phyloP scores from a whole-genome alignment of 2,329 filamentous ascomycete genomes.

The Fusarium sp. region DNA sequence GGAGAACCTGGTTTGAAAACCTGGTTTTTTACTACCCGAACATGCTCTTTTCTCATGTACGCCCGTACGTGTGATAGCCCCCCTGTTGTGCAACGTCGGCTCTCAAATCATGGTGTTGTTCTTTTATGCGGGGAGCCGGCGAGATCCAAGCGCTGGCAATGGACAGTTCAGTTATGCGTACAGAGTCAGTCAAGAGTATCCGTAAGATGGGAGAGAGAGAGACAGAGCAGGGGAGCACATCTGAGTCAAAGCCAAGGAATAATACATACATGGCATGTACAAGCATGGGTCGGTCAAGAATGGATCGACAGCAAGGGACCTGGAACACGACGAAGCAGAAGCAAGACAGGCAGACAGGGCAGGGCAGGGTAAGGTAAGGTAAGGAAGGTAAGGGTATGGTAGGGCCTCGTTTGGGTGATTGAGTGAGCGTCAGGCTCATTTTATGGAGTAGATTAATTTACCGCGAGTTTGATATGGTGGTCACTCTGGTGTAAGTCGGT shows the following conservation, averaged over 20 bases:
- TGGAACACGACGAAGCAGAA: constrained; percentile 25
- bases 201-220: not conserved
- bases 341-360: constrained; percentile 26
- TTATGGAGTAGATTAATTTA: constrained; percentile 33
- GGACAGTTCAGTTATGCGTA: not conserved
- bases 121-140: constrained; percentile 35
- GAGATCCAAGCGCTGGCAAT: constrained; percentile 31
- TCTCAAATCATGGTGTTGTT: constrained; percentile 24
- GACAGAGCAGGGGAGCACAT: constrained; percentile 19
- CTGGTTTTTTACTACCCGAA: constrained; percentile 17
- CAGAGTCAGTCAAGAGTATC: constrained; percentile 3
- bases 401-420: constrained; percentile 34
- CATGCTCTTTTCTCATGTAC: constrained; percentile 17
- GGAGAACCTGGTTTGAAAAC: constrained; percentile 14
- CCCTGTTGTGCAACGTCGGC: constrained; percentile 41
- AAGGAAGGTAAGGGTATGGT: constrained; percentile 6
- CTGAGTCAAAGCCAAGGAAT: constrained; percentile 35
- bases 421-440: constrained; percentile 20
- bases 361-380: constrained; percentile 8
- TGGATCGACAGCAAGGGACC: constrained; percentile 43
- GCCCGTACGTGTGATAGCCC: constrained; percentile 26
- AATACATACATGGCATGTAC: not conserved
- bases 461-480: constrained; percentile 21
- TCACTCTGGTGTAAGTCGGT: constrained; percentile 35
- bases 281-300: constrained; percentile 29